A percentile compares a stretch with the other conserved stretches of the same genome.
These are phyloP conservation scores for Anastatica hierochuntica DNA, from an alignment of 345 rosid genomes.

Conservation along the genomic window DNA sequence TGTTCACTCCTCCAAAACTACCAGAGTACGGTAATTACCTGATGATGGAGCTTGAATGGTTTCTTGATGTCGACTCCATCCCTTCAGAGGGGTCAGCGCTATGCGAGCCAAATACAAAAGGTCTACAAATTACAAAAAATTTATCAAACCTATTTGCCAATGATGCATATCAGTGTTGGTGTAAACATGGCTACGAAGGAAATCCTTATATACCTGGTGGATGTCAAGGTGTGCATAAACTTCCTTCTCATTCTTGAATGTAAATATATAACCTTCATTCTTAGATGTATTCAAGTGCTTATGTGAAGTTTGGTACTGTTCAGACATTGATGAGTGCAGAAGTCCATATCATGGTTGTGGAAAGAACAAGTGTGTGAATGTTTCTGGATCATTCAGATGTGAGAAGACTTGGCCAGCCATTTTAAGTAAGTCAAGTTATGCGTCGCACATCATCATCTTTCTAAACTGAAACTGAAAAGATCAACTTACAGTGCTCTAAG, in stretches of 20 bases:
- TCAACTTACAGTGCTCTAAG: constrained; percentile 1
- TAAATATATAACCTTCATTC: too few species aligned
- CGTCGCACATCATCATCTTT: background rate
- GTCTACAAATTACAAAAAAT: too few species aligned
- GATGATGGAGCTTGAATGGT: constrained; percentile 26
- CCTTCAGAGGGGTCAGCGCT: too few species aligned
- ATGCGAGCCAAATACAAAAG: too few species aligned
- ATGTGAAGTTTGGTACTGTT: background rate
- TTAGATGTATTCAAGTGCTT: too few species aligned
- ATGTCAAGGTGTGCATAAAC: constrained; percentile 18
- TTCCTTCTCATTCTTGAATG: background rate
- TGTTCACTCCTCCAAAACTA: background rate
- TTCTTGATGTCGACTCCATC: background rate
- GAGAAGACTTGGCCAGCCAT: constrained; percentile 10
- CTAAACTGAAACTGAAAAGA: background rate
- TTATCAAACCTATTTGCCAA: too few species aligned
- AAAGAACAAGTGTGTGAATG: background rate
- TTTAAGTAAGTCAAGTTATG: background rate
- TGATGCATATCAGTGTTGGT: constrained; percentile 12
- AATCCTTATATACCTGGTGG: constrained; percentile 27
- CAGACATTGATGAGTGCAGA: constrained; percentile 19
- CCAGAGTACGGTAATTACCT: background rate
- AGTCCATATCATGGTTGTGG: background rate
- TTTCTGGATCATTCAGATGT: constrained; percentile 7
- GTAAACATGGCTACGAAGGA: constrained; percentile 24